Evolutionary conservation across 2,329 filamentous ascomycete species (phyloP), one percentile per base, ranked within the genome.

Genomic region (Colletotrichum higginsianum): DNA sequence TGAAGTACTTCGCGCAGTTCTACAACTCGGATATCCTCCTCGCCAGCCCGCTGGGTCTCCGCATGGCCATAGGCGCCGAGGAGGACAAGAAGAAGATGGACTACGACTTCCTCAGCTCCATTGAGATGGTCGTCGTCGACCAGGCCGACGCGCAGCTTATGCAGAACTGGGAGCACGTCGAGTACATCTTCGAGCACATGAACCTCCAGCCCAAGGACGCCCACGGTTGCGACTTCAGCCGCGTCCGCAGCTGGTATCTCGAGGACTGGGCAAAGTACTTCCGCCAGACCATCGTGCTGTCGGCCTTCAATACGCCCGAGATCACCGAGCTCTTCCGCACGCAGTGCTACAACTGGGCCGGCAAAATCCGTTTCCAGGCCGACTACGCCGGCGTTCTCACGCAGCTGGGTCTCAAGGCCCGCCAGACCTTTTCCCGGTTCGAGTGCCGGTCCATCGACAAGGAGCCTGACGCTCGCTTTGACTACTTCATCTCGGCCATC

Each of bases 141-240:
- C 95, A 98, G 82, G 93, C 94, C 15, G 95, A 98, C 81, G 95
- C 95, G 0, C 89, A 98, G 52, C 89, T 97, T 11, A 98, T 98
- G 95, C 96, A 99, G 81, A 98, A 98, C 80, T 98, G 96, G 95
- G 95, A 98, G 78, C 96, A 99, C 79, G 90, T 98, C 72, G 94
- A 97, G 80, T 94, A 93, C 80, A 93, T 98, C 76, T 95, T 98
- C 78, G 91, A 94, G 74, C 94, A 98, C 80, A 88, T 99, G 73
- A 99, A 99, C 80, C 87, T 93, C 26, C 94, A 97, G 77, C 96
- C 96, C 47, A 94, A 92, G 78, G 94, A 97, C 76, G 90, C 94
- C 0, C 95, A 98, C 81, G 95, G 93, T 75, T 97, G 94, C 78
- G 96, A 99, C 84, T 98, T 98, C 80, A 94, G 92, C 75, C 93